Conservation (phyloP, 495 filamentous ascomycete species). For the Lepraria neglecta region DNA sequence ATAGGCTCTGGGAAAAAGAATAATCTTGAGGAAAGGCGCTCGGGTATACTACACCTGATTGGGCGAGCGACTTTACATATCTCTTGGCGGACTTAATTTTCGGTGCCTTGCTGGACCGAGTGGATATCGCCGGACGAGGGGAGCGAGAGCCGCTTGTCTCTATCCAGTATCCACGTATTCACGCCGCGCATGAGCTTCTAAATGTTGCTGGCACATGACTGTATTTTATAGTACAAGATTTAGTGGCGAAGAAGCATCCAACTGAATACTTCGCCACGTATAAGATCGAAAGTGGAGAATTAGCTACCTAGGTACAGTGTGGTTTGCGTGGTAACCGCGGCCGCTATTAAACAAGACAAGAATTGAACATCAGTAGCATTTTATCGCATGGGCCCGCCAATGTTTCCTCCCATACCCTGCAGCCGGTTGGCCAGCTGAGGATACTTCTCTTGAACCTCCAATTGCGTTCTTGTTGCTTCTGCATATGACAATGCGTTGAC, state of each 20-base stretch:
- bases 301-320: conserved; percentile 15
- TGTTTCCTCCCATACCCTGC: conserved; percentile 60
- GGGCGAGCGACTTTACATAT: neutral
- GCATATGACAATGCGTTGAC: conserved; percentile 96
- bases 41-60: conserved; percentile 16
- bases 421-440: conserved; percentile 84
- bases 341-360: conserved; percentile 6
- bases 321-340: neutral
- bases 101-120: neutral
- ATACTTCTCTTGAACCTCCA: conserved; percentile 97
- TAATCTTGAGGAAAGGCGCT: conserved; percentile 13
- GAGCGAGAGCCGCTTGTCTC: conserved; percentile 6
- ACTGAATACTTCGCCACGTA: conserved; percentile 4
- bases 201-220: neutral
- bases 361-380: neutral
- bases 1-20: conserved; percentile 13
- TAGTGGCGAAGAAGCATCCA: conserved; percentile 9
- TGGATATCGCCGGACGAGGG: neutral
- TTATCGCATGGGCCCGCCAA: conserved; percentile 32
- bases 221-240: conserved; percentile 12
- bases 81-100: conserved; percentile 1
- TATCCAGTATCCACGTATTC: neutral
- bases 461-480: conserved; percentile 91
- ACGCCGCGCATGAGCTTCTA: conserved; percentile 1
- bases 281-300: conserved; percentile 23